Evolutionary conservation across 805 yeast genomes (phyloP).

Genomic region (Saccharomycopsis javanensis): DNA sequence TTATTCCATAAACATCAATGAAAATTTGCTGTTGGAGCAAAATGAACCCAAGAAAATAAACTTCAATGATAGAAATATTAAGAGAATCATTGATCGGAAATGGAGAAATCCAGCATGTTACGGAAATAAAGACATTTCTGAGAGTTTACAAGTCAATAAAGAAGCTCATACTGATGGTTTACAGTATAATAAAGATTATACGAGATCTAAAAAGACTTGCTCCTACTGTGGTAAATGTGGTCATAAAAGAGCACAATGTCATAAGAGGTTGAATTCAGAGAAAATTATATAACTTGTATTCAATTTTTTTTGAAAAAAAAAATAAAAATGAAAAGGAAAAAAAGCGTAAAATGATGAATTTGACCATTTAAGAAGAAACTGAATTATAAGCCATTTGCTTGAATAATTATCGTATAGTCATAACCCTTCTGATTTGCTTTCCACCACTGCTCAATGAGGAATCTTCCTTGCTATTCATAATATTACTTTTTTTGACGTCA

Average conservation of each 20-base stretch:
- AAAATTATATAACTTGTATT: background rate
- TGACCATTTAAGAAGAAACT: background rate
- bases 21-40: background rate
- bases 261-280: slow-evolving; percentile 18
- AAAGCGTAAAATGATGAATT: background rate
- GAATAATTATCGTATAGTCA: slow-evolving; percentile 36
- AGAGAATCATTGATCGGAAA: background rate
- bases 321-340: background rate
- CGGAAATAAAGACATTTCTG: slow-evolving; percentile 18
- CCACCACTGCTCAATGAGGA: slow-evolving; percentile 29
- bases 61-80: background rate
- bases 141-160: background rate
- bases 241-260: slow-evolving; percentile 30
- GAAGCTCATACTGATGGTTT: background rate
- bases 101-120: background rate
- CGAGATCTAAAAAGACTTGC: slow-evolving; percentile 23
- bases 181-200: background rate
- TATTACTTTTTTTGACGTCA: slow-evolving; percentile 39
- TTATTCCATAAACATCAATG: background rate
- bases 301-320: background rate
- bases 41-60: background rate
- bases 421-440: slow-evolving; percentile 40
- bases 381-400: background rate
- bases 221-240: slow-evolving; percentile 29
- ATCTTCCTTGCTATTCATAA: slow-evolving; percentile 21